Base-by-base conservation (phyloP, 2,329 filamentous ascomycete genomes). In the Xylaria digitata region DNA sequence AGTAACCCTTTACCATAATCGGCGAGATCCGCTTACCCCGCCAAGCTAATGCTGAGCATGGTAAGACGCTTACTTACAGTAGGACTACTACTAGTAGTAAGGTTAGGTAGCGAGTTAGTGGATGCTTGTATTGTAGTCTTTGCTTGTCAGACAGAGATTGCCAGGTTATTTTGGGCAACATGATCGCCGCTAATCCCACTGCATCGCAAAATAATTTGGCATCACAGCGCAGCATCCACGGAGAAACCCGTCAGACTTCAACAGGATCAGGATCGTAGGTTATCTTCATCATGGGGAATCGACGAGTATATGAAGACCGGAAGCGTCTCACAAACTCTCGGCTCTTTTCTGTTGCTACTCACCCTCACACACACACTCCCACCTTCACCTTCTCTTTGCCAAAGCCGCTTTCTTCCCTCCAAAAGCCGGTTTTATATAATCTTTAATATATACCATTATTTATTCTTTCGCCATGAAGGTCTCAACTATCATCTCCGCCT, bases 401-500 rank as follows among this genome's bases (percentile, higher is more conserved):
- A 11, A 34, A 7, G 8, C 42, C 42, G 11, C 17, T 59, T 32
- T 11, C 19, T 43, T 60, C 40, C 55, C n/a, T 37, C 19, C 9
- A 50, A 32, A 21, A 52, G 32, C 19, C 8, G 21, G 42, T 34
- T 13, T 60, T 34, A 30, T 26, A 54, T 43, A 60, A 43, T 23
- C 30, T 9, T 49, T 63, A 50, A 34, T 34, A 30, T 8, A 1
- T 60, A 17, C 17, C 7, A n/a, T 45, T 52, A 26, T 45, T 46
- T 4, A 13, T 21, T 23, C 15, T 66, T 13, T 58, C 46, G 65
- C 21, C 6, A 70, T 70, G 67, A 70, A 70, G 67, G 19, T 65
- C 49, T 67, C 65, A 13, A 30, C 46, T 32, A 48, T 70, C 50
- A 17, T 65, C 49, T 68, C 67, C 23, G 43, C 65, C 37, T 46